phyloP scores from a whole-genome alignment of 345 rosid genomes.

The Bruguiera gymnorhiza region DNA sequence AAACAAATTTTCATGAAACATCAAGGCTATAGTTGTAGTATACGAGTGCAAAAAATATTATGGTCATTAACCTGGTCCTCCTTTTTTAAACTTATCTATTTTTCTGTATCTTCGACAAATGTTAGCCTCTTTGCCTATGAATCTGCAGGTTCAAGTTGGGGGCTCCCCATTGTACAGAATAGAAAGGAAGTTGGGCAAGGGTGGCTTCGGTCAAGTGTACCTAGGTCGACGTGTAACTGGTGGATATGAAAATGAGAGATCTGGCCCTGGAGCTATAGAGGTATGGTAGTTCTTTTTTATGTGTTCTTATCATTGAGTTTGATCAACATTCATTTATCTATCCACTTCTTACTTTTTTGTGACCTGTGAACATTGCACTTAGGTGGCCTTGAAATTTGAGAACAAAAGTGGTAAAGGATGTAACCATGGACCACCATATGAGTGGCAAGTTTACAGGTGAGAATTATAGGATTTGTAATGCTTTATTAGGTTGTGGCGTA shows the following conservation, averaged over 20 bases:
- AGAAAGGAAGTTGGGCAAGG: constrained; percentile 90
- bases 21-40: too few species aligned
- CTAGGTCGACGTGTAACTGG: constrained; percentile 77
- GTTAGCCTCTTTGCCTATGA: constrained; percentile 2
- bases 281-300: constrained; percentile 30
- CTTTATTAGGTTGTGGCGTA: constrained; percentile 1
- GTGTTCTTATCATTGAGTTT: not conserved
- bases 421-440: constrained; percentile 84
- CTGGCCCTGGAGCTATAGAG: constrained; percentile 60
- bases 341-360: not conserved
- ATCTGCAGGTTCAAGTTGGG: constrained; percentile 78
- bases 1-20: too few species aligned
- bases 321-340: constrained; percentile 1
- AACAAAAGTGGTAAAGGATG: constrained; percentile 86
- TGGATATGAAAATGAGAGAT: constrained; percentile 65
- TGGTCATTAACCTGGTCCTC: not conserved
- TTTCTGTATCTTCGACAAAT: not conserved
- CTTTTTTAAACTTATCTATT: not conserved
- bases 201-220: constrained; percentile 99
- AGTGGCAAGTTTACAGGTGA: constrained; percentile 94
- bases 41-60: too few species aligned
- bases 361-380: constrained; percentile 15
- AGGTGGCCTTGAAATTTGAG: constrained; percentile 89
- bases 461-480: constrained; percentile 16
- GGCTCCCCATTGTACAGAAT: constrained; percentile 81